phyloP scores from a whole-genome alignment of 257 asterid species.

The Nicotiana benthamiana region DNA sequence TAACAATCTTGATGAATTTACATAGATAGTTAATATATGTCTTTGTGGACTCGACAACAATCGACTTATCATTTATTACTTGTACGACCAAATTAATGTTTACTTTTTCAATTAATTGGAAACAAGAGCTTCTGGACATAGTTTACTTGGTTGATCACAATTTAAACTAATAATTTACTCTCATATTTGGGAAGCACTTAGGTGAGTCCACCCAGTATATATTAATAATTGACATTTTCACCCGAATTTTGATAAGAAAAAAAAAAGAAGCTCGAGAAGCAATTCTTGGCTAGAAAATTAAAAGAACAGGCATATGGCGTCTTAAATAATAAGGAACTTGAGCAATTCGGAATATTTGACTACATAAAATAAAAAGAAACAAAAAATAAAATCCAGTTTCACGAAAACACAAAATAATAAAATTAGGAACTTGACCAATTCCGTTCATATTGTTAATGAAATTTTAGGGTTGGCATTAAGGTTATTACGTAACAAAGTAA shows the following conservation, averaged over 20 bases:
- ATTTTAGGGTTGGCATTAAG: no score
- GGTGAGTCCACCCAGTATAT: neutral
- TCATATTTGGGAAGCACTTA: neutral
- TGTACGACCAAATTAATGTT: no score
- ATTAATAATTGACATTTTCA: neutral
- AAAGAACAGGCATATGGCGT: neutral
- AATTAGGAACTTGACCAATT: no score
- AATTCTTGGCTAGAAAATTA: neutral
- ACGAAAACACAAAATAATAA: neutral
- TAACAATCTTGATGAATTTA: no score
- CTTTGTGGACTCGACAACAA: no score
- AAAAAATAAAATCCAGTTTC: neutral
- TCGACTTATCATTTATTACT: no score
- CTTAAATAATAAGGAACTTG: neutral
- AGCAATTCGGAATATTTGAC: neutral
- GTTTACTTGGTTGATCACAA: neutral
- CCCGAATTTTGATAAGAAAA: neutral
- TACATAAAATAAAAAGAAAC: no score
- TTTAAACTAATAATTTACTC: neutral
- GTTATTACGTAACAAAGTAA: no score
- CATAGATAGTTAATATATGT: no score
- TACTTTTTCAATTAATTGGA: neutral
- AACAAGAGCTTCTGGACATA: neutral
- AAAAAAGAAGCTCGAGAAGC: neutral
- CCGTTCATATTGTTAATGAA: no score